phyloP scores from a whole-genome alignment of 495 filamentous ascomycete genomes.

The Paragyromitra xinjiangensis region DNA sequence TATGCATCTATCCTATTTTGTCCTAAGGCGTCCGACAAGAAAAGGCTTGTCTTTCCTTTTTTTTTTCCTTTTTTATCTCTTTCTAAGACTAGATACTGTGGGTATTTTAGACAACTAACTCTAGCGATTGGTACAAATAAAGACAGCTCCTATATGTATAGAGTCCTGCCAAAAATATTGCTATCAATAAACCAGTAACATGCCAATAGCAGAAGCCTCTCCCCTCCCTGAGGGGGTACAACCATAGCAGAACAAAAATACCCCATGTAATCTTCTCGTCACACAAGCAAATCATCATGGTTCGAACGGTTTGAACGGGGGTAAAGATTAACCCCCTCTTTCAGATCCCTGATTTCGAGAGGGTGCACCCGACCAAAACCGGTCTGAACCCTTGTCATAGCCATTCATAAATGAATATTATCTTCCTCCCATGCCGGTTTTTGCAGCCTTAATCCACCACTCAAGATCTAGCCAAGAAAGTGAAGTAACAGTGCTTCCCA shows the following conservation, averaged over 20 bases:
- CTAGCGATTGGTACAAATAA: not conserved
- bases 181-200: not conserved
- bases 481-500: not conserved
- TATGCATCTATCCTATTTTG: constrained; percentile 9
- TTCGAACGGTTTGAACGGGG: not conserved
- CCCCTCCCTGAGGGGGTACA: too few species aligned
- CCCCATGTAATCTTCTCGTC: too few species aligned
- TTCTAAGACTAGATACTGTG: too few species aligned
- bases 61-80: too few species aligned
- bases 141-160: not conserved
- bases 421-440: not conserved
- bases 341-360: not conserved
- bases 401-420: not conserved
- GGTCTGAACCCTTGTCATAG: not conserved
- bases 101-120: not conserved
- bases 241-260: too few species aligned
- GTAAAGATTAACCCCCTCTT: not conserved
- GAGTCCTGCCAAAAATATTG: not conserved
- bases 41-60: constrained; percentile 1
- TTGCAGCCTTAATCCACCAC: not conserved
- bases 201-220: too few species aligned
- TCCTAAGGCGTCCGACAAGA: not conserved
- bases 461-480: not conserved
- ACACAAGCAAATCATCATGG: too few species aligned
- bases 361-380: not conserved